Evolutionary conservation across 306 rosid species (phyloP).

Genomic region (Gynostemma pentaphyllum): DNA sequence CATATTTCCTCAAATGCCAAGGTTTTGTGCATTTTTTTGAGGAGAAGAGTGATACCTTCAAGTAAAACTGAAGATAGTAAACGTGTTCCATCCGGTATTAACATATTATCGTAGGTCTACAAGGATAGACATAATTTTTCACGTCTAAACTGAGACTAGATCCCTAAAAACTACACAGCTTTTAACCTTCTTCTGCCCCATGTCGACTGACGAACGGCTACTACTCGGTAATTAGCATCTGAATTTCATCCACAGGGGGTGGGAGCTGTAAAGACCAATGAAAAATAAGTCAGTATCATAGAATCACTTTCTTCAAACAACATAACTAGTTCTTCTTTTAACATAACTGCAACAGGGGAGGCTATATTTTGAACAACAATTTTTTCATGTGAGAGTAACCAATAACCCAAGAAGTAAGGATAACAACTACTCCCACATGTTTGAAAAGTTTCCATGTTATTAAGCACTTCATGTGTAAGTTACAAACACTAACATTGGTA

Average conservation of each 20-base stretch:
- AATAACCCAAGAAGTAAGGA: background rate
- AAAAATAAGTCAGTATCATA: background rate
- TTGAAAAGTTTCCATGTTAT: background rate
- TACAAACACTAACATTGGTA: background rate
- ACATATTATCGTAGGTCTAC: conserved; percentile 4
- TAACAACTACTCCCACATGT: background rate
- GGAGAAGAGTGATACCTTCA: background rate
- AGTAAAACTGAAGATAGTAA: background rate
- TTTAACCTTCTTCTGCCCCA: background rate
- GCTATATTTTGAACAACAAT: background rate
- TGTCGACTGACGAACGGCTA: conserved; percentile 17
- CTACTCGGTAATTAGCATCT: conserved; percentile 85
- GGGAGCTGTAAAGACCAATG: conserved; percentile 64
- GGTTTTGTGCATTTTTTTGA: conserved; percentile 4
- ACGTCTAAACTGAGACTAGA: conserved; percentile 10
- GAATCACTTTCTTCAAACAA: background rate
- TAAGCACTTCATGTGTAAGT: background rate
- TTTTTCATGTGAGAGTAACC: background rate
- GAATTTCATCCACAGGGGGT: conserved; percentile 38
- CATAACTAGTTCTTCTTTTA: background rate
- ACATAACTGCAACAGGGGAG: background rate
- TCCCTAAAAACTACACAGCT: background rate
- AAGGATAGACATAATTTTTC: conserved; percentile 2
- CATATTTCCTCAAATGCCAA: conserved; percentile 4
- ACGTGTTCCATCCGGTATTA: background rate